Evolutionary conservation across 768 basidiomycete genomes (phyloP), one percentile per base, ranked within the genome.

Genomic region (Pleurotus salmoneostramineus): DNA sequence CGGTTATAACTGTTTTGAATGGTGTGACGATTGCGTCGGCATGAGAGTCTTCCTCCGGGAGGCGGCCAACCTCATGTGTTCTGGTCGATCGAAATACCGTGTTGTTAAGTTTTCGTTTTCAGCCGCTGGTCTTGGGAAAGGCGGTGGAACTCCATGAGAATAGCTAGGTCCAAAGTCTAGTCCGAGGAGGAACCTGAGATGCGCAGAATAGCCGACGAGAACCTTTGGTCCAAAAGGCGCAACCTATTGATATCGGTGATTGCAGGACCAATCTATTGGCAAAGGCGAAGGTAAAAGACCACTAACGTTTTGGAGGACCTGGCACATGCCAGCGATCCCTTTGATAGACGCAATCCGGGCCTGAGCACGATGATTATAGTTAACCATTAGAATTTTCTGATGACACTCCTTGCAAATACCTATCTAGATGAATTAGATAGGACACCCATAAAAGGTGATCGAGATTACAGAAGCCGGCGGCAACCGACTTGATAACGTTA

Each of bases 401-500:
- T 55, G 52, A 42, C 40, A 21, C 40, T 17, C 44, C 44, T 45
- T 45, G 44, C 44, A 14, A 17, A 17, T 55, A 44, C 40, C 52
- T 40, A 36, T 44, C 37, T 55, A 40, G 52, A 54, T 37, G 36
- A 27, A 17, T 54, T 27, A 32, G 52, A 54, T 54, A 54, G 32
- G 51, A 40, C 15, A 14, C 40, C 37, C 48, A 32, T 31, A 49
- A 17, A 32, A 21, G 7, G 36, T 35, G 36, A 55, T 43, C 52
- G 40, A 55, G 52, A 55, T 55, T 55, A 27, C 52, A 43, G 52
- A 55, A 55, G 52, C 52, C 52, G 52, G 52, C 52, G 52, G 52
- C 52, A 55, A 55, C 52, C 52, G 52, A 55, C 11, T 37, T 55
- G 52, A 55, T 55, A 55, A 55, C 52, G 52, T 55, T 55, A 55